Base-by-base conservation (phyloP, 306 rosid genomes). In the Sechiopsis laciniata region DNA sequence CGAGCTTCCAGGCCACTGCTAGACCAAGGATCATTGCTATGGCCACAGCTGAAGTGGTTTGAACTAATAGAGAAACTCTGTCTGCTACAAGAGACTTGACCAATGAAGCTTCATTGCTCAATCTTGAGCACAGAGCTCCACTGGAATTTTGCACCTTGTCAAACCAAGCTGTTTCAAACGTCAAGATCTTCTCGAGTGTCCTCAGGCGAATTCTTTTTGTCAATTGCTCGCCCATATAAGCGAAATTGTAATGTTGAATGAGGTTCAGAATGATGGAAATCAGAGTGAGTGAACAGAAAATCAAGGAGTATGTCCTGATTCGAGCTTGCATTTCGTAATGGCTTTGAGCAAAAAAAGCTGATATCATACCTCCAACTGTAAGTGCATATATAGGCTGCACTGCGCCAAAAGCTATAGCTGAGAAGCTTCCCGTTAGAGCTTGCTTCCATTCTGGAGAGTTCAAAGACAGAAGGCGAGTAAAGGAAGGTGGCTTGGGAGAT, bases 1-100 rank as follows among this genome's bases (percentile, higher is more conserved):
- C 97, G 0, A 91, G 92, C 84, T 87, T 90, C 99, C 96, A 94
- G 0, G 99, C 99, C 72, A 94, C 92, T 3, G 77, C 76, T 7
- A 94, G 88, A 0, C 97, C 99, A 79, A 94, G 78, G 70, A 89
- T 87, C 96, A 91, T 89, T 73, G 99, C 96, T 58, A 94, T 84
- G 22, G 89, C 85, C 59, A 94, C 97, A 11, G 95, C 85, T 17
- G 99, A 94, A 77, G 89, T 61, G 8, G 97, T 89, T 78, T 94
- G 99, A 77, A 94, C 92, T 1, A 91, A 60, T 37, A 94, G 81
- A 13, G 88, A 90, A 37, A 89, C 85, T 42, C 95, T 80, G 68
- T 94, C 99, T 8, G 97, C 99, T 0, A 94, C 95, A 3, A 91
- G 97, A 9, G 99, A 87, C 65, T 91, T 94, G 5, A 94, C 97